phyloP scores from a whole-genome alignment of 768 basidiomycete species.

The Mycena vulgaris region DNA sequence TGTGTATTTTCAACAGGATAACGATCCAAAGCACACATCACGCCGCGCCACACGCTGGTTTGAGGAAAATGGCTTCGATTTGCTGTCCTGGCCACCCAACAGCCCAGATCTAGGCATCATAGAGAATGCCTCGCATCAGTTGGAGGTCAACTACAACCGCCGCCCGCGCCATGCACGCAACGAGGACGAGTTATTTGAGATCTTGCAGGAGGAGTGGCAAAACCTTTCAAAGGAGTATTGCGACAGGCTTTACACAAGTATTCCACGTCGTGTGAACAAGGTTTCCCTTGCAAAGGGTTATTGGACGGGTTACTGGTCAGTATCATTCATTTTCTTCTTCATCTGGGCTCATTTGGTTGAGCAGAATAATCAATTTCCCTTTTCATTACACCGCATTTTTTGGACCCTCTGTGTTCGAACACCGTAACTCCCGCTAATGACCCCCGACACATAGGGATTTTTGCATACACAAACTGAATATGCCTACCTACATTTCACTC shows the following conservation, averaged over 20 bases:
- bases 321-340: background rate
- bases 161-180: no score
- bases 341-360: no score
- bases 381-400: background rate
- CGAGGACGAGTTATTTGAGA: no score
- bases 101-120: background rate
- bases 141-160: background rate
- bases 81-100: background rate
- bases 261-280: background rate
- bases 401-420: background rate
- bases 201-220: slow-evolving; percentile 5
- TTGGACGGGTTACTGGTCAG: slow-evolving; percentile 10
- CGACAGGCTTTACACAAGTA: slow-evolving; percentile 8
- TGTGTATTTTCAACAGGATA: background rate
- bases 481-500: no score
- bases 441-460: no score
- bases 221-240: slow-evolving; percentile 14
- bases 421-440: background rate
- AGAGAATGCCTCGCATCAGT: background rate
- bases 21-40: no score
- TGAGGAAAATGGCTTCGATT: background rate
- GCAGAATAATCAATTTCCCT: background rate
- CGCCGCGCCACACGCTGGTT: background rate
- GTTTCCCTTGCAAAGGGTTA: background rate
- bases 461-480: no score